A percentile compares a stretch with the other conserved stretches of the same genome.
These are phyloP conservation scores for Dryadomyces sulphureus DNA, from an alignment of 2,329 filamentous ascomycete species.

Conservation along the genomic window DNA sequence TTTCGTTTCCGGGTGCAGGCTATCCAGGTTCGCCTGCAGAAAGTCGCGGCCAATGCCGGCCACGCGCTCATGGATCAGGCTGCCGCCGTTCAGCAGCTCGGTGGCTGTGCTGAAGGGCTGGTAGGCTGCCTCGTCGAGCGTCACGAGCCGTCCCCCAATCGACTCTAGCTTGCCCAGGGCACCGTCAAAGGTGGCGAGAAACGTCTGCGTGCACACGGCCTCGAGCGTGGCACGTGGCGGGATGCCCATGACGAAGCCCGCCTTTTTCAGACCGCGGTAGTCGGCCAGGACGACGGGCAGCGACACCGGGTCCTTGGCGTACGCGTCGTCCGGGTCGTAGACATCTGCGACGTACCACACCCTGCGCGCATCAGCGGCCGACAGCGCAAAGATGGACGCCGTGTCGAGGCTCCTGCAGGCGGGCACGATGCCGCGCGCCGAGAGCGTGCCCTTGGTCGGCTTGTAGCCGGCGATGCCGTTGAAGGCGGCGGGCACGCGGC, in stretches of 20 bases:
- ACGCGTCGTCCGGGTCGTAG: constrained; percentile 31
- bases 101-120: constrained; percentile 30
- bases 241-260: constrained; percentile 28
- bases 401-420: constrained; percentile 7
- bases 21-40: constrained; percentile 19
- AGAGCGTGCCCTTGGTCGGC: constrained; percentile 35
- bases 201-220: constrained; percentile 19
- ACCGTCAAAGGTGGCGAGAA: constrained; percentile 20
- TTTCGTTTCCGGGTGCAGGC: constrained; percentile 33
- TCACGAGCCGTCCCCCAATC: constrained; percentile 21
- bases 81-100: constrained; percentile 35
- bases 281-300: constrained; percentile 12
- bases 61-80: constrained; percentile 34
- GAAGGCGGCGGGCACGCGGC: constrained; percentile 35
- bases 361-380: constrained; percentile 23
- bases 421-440: constrained; percentile 24
- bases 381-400: constrained; percentile 11
- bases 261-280: constrained; percentile 10
- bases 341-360: constrained; percentile 31
- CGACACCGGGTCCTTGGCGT: constrained; percentile 25
- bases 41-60: constrained; percentile 22
- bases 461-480: constrained; percentile 38
- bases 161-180: constrained; percentile 16
- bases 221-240: constrained; percentile 29
- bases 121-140: constrained; percentile 23